These are phyloP conservation scores for Clarireedia homoeocarpa DNA, from an alignment of 2,329 filamentous ascomycete genomes.

Conservation along the genomic window DNA sequence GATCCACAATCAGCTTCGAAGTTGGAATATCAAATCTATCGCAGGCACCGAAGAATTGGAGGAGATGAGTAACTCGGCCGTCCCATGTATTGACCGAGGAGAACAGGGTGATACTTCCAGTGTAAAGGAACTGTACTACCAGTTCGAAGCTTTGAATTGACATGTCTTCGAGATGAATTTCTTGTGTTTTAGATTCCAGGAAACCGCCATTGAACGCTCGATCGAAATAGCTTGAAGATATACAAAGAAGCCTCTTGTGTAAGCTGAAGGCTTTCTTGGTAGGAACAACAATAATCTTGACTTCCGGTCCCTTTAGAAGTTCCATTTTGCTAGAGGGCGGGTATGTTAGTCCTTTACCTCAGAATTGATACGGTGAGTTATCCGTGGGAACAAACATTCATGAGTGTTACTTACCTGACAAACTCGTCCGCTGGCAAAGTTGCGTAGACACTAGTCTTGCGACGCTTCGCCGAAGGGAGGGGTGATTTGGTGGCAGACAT, in stretches of 20 bases:
- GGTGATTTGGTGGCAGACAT: background rate
- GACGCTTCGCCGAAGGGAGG: background rate
- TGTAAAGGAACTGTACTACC: background rate
- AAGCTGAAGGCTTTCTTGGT: slow-evolving; percentile 1
- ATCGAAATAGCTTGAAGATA: slow-evolving; percentile 12
- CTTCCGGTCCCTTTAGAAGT: background rate
- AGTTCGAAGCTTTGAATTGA: background rate
- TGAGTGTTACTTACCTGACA: background rate
- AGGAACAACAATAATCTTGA: slow-evolving; percentile 4
- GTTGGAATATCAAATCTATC: background rate
- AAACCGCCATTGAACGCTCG: slow-evolving; percentile 13
- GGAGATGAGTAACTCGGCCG: no score
- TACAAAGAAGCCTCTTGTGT: slow-evolving; percentile 12
- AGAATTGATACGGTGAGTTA: no score
- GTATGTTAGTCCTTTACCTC: no score
- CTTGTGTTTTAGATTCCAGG: slow-evolving; percentile 1
- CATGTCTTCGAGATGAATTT: background rate
- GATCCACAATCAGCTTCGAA: background rate
- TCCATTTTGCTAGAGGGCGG: background rate
- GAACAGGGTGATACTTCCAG: background rate
- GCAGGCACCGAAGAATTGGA: background rate
- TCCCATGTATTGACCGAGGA: background rate
- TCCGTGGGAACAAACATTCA: background rate
- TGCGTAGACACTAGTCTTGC: background rate
- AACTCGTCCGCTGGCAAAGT: background rate